A percentile compares a stretch with the other conserved stretches of the same genome.
Evolutionary conservation across 805 yeast species (phyloP).

Genomic region (Jamesozyma piceae): DNA sequence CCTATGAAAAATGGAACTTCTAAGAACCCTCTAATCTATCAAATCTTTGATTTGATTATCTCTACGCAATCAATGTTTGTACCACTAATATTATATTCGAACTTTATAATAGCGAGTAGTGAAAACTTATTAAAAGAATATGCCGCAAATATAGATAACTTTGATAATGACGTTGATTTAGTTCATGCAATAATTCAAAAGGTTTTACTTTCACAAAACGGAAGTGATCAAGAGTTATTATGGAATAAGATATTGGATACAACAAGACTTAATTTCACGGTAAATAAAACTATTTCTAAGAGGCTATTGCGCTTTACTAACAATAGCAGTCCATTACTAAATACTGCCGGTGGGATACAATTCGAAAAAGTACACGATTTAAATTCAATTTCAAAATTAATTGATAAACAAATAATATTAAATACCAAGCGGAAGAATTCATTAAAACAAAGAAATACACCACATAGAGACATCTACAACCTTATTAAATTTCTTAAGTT

Average conservation of each 20-base stretch:
- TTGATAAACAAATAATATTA: constrained; percentile 14
- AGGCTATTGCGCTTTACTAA: constrained; percentile 11
- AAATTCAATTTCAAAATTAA: constrained; percentile 6
- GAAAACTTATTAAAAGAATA: constrained; percentile 33
- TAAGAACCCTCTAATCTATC: constrained; percentile 33
- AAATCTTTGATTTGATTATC: constrained; percentile 63
- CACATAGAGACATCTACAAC: not conserved
- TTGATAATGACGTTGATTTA: constrained; percentile 29
- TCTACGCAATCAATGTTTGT: constrained; percentile 45
- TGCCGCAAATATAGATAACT: constrained; percentile 14
- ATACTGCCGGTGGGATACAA: constrained; percentile 15
- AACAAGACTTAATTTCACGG: constrained; percentile 4
- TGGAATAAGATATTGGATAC: constrained; percentile 2
- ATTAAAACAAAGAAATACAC: not conserved
- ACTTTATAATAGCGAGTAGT: constrained; percentile 41
- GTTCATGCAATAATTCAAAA: constrained; percentile 36
- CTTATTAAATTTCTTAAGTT: not conserved
- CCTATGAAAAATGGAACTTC: constrained; percentile 5
- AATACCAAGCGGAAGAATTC: constrained; percentile 8
- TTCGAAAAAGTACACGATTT: constrained; percentile 3
- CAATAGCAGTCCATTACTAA: constrained; percentile 24
- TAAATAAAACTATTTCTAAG: constrained; percentile 3
- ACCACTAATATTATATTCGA: constrained; percentile 52
- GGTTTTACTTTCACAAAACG: constrained; percentile 14
- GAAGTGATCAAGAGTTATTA: not conserved